These are phyloP conservation scores for Cutaneotrichosporon sp. DNA, from an alignment of 1,284 basidiomycete genomes.

Conservation along the genomic window DNA sequence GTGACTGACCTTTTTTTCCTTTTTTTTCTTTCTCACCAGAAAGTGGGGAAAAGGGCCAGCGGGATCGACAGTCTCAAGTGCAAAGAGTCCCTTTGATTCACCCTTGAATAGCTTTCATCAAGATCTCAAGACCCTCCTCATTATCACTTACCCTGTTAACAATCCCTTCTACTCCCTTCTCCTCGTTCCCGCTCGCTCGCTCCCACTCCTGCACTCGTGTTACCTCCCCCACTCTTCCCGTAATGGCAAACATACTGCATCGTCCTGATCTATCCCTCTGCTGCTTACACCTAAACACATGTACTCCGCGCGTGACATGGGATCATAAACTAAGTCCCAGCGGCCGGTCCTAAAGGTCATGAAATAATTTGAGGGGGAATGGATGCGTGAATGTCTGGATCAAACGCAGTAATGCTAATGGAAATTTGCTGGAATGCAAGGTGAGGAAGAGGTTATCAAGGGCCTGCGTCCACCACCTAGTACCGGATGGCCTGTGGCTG, in stretches of 20 bases:
- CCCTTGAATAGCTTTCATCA: no score
- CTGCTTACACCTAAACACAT: neutral
- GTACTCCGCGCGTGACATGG: neutral
- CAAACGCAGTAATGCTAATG: neutral
- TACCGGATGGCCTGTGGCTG: constrained; percentile 18
- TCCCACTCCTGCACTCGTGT: no score
- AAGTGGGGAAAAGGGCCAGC: no score
- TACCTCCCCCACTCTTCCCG: neutral
- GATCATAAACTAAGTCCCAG: neutral
- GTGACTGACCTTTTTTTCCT: neutral
- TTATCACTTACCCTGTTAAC: no score
- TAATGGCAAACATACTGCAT: neutral
- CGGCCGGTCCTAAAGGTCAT: neutral
- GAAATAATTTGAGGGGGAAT: neutral
- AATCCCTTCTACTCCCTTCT: no score
- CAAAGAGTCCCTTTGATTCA: no score
- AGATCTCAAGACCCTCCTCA: no score
- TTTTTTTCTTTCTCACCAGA: neutral
- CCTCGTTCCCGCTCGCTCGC: no score
- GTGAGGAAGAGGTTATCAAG: no score
- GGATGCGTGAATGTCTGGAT: neutral
- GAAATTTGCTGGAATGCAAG: neutral
- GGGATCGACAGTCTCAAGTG: no score
- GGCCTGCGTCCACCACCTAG: neutral
- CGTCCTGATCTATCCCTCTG: neutral